Base-by-base conservation (phyloP, 805 yeast species). In the Kodamaea laetipori region DNA sequence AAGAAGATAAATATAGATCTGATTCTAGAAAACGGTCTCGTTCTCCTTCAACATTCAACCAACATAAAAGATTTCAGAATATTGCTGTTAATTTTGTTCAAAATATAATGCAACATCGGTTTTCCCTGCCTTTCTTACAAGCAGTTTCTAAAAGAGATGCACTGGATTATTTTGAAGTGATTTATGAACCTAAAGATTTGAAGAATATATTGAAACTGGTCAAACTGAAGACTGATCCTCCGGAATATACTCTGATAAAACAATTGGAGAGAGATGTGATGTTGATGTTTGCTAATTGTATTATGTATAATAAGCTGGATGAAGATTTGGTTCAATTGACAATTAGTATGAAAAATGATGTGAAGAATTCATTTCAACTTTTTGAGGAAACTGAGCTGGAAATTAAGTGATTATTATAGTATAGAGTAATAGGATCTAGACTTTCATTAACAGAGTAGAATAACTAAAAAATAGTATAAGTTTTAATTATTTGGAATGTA, bases 231-330 rank as follows among this genome's bases (percentile, higher is more conserved):
- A 48, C 50, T 1, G 61, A 57, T 9, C 56, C 59, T 6, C 66
- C 71, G 1, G 57, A 51, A 17, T 80, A 79, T 39, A 82, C 81
- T 0, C 71, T 74, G 43, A 75, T 86, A 32, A 69, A 74, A 26
- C 81, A 82, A 45, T 66, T 87, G 16, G 88, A 86, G 51, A 67
- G 84, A 39, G 87, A 84, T 48, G 69, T 87, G 34, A 74, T 82
- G 67, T 67, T 82, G 46, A 85, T 87, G 94, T 85, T 84, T 64
- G 84, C 92, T 40, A 87, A 87, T 60, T 87, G 92, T 12, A 76
- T 86, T 12, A 87, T 87, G 94, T 87, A 82, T 64, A 86, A 87
- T 60, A 77, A 77, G 52, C 73, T 79, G 48, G 80, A 76, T 47
- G 77, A 81, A 19, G 88, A 82, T 42, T 72, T 84, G 47, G 78